A percentile compares a stretch with the other conserved stretches of the same genome.
These are phyloP conservation scores for Tricharina praecox DNA, from an alignment of 495 filamentous ascomycete genomes.

Conservation along the genomic window DNA sequence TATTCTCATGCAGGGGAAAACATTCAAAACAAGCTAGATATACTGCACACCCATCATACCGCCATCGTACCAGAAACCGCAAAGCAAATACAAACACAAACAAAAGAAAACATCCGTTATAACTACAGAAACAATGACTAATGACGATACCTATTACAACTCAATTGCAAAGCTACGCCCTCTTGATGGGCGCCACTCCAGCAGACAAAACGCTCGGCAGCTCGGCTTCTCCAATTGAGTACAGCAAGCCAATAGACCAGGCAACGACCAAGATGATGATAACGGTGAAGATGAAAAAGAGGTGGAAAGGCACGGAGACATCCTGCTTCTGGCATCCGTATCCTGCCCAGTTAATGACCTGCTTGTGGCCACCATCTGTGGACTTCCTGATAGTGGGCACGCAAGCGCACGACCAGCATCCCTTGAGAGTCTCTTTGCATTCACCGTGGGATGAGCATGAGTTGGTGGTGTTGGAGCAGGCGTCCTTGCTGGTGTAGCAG, in stretches of 20 bases:
- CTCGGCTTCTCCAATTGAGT: conserved; percentile 57
- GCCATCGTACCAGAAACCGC: background rate
- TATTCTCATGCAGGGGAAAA: background rate
- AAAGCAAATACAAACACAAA: background rate
- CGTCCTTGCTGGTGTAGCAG: conserved; percentile 47
- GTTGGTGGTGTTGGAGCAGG: conserved; percentile 45
- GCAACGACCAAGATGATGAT: conserved; percentile 41
- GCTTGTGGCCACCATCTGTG: conserved; percentile 30
- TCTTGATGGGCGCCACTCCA: conserved; percentile 51
- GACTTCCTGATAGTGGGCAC: conserved; percentile 32
- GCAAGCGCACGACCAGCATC: conserved; percentile 69
- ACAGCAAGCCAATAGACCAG: conserved; percentile 59
- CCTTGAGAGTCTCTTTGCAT: conserved; percentile 37
- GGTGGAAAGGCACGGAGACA: conserved; percentile 69
- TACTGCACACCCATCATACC: background rate
- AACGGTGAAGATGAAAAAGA: conserved; percentile 55
- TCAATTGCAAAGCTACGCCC: conserved; percentile 12
- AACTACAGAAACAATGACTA: background rate
- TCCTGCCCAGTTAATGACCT: conserved; percentile 53
- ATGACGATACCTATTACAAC: background rate
- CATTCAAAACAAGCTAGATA: background rate
- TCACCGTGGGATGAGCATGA: conserved; percentile 60
- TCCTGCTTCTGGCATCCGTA: conserved; percentile 83
- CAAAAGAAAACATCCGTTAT: background rate
- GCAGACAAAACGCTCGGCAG: conserved; percentile 77